These are phyloP conservation scores for Rhodofomes roseus DNA, from an alignment of 1,284 basidiomycete genomes.

Conservation along the genomic window DNA sequence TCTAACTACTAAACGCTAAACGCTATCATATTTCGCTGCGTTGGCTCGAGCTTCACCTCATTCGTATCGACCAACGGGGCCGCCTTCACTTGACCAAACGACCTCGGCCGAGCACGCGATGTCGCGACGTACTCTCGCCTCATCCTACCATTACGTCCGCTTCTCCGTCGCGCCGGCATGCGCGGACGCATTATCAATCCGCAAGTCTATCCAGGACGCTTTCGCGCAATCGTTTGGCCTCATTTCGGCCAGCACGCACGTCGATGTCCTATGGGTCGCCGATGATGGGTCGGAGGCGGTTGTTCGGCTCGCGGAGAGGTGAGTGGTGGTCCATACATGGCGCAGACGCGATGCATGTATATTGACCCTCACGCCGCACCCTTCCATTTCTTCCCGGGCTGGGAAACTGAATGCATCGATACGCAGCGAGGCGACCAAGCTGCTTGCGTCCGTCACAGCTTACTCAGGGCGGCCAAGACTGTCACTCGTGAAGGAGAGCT, in stretches of 20 bases:
- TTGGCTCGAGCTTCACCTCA: too few relatives aligned
- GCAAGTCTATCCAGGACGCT: slow-evolving; percentile 41
- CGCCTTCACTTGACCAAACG: background rate
- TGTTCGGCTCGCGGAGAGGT: slow-evolving; percentile 33
- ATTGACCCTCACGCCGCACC: background rate
- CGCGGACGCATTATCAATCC: slow-evolving; percentile 34
- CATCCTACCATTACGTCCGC: slow-evolving; percentile 36
- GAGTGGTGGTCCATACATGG: slow-evolving; percentile 1
- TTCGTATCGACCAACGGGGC: background rate
- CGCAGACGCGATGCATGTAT: background rate
- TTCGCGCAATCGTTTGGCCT: slow-evolving; percentile 40
- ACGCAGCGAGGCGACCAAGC: slow-evolving; percentile 34
- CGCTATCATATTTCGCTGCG: background rate
- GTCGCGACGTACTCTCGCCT: slow-evolving; percentile 8
- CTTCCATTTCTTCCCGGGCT: background rate
- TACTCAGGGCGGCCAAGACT: slow-evolving; percentile 27
- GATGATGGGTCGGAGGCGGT: slow-evolving; percentile 32
- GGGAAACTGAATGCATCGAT: background rate
- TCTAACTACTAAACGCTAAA: background rate
- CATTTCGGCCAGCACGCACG: slow-evolving; percentile 34
- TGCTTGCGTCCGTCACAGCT: slow-evolving; percentile 37
- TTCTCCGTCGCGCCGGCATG: slow-evolving; percentile 32
- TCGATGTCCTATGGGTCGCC: slow-evolving; percentile 39
- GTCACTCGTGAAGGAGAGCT: slow-evolving; percentile 34
- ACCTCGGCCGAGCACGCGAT: background rate